Conservation (phyloP, 768 basidiomycete species). For the Termitomyces sp. region DNA sequence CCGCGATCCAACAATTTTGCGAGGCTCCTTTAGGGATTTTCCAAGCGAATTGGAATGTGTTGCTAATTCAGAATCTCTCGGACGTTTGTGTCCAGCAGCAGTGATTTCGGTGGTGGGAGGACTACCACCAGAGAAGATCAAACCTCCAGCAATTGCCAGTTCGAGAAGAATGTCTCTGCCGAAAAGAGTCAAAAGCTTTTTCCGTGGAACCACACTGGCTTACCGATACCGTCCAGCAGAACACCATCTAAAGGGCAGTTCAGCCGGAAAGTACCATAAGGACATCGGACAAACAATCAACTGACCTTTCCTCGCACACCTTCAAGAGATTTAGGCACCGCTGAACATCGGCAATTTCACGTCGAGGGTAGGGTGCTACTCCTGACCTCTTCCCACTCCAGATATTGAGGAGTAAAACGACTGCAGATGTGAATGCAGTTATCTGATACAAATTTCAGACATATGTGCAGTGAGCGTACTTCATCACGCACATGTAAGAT, state of each 20-base stretch:
- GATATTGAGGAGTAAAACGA: slow-evolving; percentile 63
- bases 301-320: slow-evolving; percentile 36
- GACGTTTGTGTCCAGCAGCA: slow-evolving; percentile 13
- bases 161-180: slow-evolving; percentile 34
- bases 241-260: slow-evolving; percentile 29
- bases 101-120: not conserved
- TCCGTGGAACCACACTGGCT: not conserved
- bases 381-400: slow-evolving; percentile 58
- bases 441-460: slow-evolving; percentile 21
- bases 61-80: slow-evolving; percentile 11
- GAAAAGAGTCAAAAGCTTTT: not conserved
- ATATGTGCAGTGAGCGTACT: not conserved
- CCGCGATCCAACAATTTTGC: slow-evolving; percentile 23
- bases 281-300: too few species aligned
- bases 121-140: slow-evolving; percentile 17
- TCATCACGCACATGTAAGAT: slow-evolving; percentile 30
- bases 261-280: not conserved
- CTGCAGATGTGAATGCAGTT: slow-evolving; percentile 35
- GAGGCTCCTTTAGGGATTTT: slow-evolving; percentile 7
- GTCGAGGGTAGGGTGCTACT: slow-evolving; percentile 38
- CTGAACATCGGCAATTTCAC: slow-evolving; percentile 59
- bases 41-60: not conserved
- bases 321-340: slow-evolving; percentile 54
- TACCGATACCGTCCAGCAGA: slow-evolving; percentile 39
- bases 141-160: slow-evolving; percentile 31